Conservation (phyloP, 495 filamentous ascomycete species). For the Cercophora sp. region DNA sequence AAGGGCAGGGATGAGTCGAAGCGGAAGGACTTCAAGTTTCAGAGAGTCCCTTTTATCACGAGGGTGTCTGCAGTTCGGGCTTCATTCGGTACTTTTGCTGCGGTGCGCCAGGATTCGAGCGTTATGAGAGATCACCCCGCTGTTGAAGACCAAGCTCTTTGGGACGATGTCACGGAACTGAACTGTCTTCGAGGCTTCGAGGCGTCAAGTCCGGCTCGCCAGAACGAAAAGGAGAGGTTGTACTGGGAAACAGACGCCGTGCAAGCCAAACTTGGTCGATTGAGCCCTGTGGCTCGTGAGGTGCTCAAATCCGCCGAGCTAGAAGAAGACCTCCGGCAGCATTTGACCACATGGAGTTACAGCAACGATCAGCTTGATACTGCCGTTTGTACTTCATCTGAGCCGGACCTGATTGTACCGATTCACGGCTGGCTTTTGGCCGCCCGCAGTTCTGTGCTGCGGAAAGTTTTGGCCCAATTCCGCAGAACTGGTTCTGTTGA, state of each 20-base stretch:
- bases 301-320: slow-evolving; percentile 54
- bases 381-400: slow-evolving; percentile 50
- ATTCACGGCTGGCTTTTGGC: slow-evolving; percentile 77
- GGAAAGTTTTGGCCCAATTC: slow-evolving; percentile 55
- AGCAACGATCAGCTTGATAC: slow-evolving; percentile 40
- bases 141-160: slow-evolving; percentile 60
- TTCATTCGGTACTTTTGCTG: slow-evolving; percentile 87
- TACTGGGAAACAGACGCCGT: slow-evolving; percentile 33
- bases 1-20: slow-evolving; percentile 72
- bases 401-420: slow-evolving; percentile 66
- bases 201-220: slow-evolving; percentile 25
- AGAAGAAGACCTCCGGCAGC: slow-evolving; percentile 49
- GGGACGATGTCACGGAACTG: slow-evolving; percentile 68
- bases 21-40: slow-evolving; percentile 88
- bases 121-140: slow-evolving; percentile 71
- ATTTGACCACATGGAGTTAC: slow-evolving; percentile 35
- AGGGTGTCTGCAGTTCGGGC: slow-evolving; percentile 77
- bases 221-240: slow-evolving; percentile 30
- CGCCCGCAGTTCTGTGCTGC: slow-evolving; percentile 66
- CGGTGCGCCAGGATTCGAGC: slow-evolving; percentile 79
- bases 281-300: slow-evolving; percentile 38
- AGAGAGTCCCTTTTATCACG: slow-evolving; percentile 80
- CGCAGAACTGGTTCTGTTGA: slow-evolving; percentile 35
- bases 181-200: slow-evolving; percentile 55
- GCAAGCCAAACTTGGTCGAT: slow-evolving; percentile 28